These are phyloP conservation scores for Meyerozyma guilliermondii DNA, from an alignment of 1,139 yeast genomes.

Conservation along the genomic window DNA sequence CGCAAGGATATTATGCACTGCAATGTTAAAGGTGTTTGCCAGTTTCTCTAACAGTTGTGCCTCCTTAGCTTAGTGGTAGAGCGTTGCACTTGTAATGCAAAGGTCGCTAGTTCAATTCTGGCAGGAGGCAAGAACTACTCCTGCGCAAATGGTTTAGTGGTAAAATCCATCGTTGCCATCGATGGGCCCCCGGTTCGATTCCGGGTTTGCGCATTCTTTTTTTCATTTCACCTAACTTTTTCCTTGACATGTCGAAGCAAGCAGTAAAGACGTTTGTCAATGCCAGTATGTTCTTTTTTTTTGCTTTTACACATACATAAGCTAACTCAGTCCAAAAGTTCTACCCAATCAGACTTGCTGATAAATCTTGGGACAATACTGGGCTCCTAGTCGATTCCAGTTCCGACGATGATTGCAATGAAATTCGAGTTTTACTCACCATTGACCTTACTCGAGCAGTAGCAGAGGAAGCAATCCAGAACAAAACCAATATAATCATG, in stretches of 20 bases:
- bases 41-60: slow-evolving; percentile 23
- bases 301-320: not conserved
- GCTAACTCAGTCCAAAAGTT: slow-evolving; percentile 49
- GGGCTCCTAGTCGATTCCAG: slow-evolving; percentile 76
- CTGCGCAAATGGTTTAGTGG: slow-evolving; percentile 17
- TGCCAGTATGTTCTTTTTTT: slow-evolving; percentile 27
- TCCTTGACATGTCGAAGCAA: slow-evolving; percentile 25
- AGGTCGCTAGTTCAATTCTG: slow-evolving; percentile 95
- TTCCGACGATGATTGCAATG: slow-evolving; percentile 13
- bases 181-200: slow-evolving; percentile 17
- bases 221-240: slow-evolving; percentile 12
- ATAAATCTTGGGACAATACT: slow-evolving; percentile 88
- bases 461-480: slow-evolving; percentile 72
- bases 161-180: slow-evolving; percentile 16
- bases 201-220: slow-evolving; percentile 20
- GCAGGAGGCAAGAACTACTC: slow-evolving; percentile 57
- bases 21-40: not conserved
- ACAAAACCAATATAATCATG: slow-evolving; percentile 51
- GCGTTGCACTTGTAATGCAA: slow-evolving; percentile 96
- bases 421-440: slow-evolving; percentile 57
- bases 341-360: slow-evolving; percentile 76
- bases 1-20: not conserved
- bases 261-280: slow-evolving; percentile 43
- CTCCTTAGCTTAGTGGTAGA: slow-evolving; percentile 92
- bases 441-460: slow-evolving; percentile 83